phyloP scores from a whole-genome alignment of 352 stramenopile genomes.

The Phytophthora tubulina region DNA sequence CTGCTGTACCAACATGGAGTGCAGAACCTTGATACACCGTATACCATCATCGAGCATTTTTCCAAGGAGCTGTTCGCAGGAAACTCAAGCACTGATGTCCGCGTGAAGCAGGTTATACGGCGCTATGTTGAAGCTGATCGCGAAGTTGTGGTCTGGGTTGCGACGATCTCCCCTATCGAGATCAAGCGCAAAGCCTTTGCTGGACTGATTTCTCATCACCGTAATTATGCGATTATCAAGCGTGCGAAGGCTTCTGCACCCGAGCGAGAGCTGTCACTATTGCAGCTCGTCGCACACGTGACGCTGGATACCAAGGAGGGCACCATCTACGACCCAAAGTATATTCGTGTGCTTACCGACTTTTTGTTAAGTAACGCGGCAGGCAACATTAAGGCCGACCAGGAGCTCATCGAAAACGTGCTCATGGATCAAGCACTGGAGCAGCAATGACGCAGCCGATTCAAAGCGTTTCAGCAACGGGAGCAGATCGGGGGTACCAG shows the following conservation, averaged over 20 bases:
- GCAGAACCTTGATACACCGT: conserved; percentile 29
- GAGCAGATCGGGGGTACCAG: not conserved
- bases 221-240: conserved; percentile 68
- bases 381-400: conserved; percentile 50
- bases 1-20: conserved; percentile 5
- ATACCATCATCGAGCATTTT: conserved; percentile 51
- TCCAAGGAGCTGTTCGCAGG: conserved; percentile 41
- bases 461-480: not conserved
- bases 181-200: conserved; percentile 32
- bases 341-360: conserved; percentile 51
- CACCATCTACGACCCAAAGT: conserved; percentile 38
- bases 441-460: conserved; percentile 1
- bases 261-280: conserved; percentile 43
- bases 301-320: conserved; percentile 50
- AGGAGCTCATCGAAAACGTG: conserved; percentile 61
- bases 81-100: conserved; percentile 40
- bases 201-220: conserved; percentile 49
- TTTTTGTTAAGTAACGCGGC: conserved; percentile 52
- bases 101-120: conserved; percentile 36
- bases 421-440: conserved; percentile 37
- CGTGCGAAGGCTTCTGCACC: conserved; percentile 38
- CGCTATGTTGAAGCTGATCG: conserved; percentile 38
- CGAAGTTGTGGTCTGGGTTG: conserved; percentile 40
- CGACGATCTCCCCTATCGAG: conserved; percentile 33
- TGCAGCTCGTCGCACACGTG: conserved; percentile 59